A percentile compares a stretch with the other conserved stretches of the same genome.
These are phyloP conservation scores for Syzygium aqueum DNA, from an alignment of 345 rosid species.

Conservation along the genomic window DNA sequence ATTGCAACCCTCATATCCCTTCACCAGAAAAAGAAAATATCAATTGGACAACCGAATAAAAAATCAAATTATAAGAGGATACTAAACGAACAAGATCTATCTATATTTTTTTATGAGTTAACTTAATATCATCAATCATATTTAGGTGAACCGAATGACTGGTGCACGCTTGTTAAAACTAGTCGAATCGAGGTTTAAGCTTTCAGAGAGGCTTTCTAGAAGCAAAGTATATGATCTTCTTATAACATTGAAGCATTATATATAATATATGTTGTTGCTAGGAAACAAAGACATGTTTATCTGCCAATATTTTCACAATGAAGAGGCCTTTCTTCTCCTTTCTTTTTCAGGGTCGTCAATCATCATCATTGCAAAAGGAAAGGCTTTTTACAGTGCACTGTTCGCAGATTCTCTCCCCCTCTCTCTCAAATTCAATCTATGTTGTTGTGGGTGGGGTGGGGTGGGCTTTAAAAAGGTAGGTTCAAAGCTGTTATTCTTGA, in stretches of 20 bases:
- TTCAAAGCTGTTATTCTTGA: slow-evolving; percentile 3
- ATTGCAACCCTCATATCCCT: background rate
- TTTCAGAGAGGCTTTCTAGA: background rate
- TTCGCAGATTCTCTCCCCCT: background rate
- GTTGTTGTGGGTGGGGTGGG: background rate
- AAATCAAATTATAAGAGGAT: background rate
- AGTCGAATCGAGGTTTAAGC: background rate
- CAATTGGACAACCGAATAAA: background rate
- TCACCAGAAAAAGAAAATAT: background rate
- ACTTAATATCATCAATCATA: background rate
- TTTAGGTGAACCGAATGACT: background rate
- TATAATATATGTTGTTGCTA: background rate
- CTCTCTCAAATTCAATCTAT: background rate
- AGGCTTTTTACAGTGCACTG: background rate
- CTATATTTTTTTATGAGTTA: background rate
- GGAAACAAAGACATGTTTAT: background rate
- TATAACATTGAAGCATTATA: background rate
- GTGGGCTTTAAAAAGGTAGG: background rate
- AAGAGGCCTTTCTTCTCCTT: background rate
- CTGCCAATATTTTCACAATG: background rate
- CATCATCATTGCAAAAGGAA: background rate
- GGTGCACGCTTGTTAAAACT: background rate
- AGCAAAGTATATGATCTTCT: background rate
- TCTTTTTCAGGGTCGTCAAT: background rate
- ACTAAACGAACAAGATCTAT: background rate